Base-by-base conservation (phyloP, 257 asterid species). In the Plantago elongata region DNA sequence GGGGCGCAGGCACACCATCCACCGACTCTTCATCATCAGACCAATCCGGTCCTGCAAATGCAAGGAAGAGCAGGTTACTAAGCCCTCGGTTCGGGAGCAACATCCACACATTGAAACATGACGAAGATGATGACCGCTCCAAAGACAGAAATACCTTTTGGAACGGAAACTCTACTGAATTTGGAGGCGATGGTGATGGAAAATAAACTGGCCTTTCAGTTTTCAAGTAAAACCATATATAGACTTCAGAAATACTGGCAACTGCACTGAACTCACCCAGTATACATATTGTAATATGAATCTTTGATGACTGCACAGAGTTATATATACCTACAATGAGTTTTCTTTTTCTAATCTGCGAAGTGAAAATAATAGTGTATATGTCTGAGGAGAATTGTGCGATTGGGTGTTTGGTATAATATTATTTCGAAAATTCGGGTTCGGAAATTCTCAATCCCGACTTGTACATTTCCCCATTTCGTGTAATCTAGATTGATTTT, bases 121-220 rank as follows among this genome's bases (percentile, higher is more conserved):
- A 78, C 2, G 95, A 85, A 40, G 75, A 77, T 11, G 90, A 88
- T 58, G 94, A 80, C 16, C 81, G 69, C 22, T 83, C 75, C 65
- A 66, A 72, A 6, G 90, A 81, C 62, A 79, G 78, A 72, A 89
- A 92, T 59, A 68, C 84, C 45, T 92, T 83, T 69, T 92, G 99
- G 99, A 92, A 92, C 57, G 97, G 99, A 30, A 92, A 92, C 63
- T 92, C 99, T 8, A 89, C 99, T 2, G 89, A 92, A 61, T 92
- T 29, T 75, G 97, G 95, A 13, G 94, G 99, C 13, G 80, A 83
- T 30, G 75, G 73, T 50, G 83, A 83, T 69, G 77, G 72, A n/a
- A 80, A 72, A 62, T 83, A 66, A 80, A 22, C 27, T 22, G 1
- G 27, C 27, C 27, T 22, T 22, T 22, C 2, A 22, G 2, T 22